Evolutionary conservation across 768 basidiomycete species (phyloP), one percentile per base, ranked within the genome.

Genomic region (Phallus indusiatus): DNA sequence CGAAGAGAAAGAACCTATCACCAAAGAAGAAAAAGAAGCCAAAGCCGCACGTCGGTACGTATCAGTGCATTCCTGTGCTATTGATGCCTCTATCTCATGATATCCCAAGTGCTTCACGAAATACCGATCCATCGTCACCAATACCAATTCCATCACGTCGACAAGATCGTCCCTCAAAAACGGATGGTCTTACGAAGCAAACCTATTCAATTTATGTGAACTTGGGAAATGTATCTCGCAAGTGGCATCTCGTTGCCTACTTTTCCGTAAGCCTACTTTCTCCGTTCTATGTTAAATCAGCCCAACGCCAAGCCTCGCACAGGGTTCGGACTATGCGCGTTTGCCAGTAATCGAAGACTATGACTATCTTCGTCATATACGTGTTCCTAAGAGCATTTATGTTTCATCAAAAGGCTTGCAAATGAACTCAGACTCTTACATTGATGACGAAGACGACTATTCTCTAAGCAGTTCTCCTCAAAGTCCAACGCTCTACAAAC

Each of bases 171-270:
- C 88, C 88, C 11, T 82, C 86, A 37, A 88, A 89, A 64, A 83
- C 82, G 16, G 82, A 86, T 62, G 88, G 88, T n/a, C 76, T 90
- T 54, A 90, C 88, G 47, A 90, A 90, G 72, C 88, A 90, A 68
- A 90, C 88, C 0, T 90, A 89, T 67, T 89, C 87, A 8, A 88
- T 87, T 28, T 81, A 83, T 42, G 86, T 88, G 49, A 77, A 83
- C 67, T 74, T 84, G 60, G 83, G 81, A 53, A 73, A 77, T 42
- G 73, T 72, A 56, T 77, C 78, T 55, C 78, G 81, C 47, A 88
- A 88, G 77, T 90, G 88, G 88, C 88, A 90, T 72, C 79, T 90
- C 53, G 87, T 88, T 59, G 86, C 87, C 50, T 90, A 90, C 74
- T 89, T 90, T 70, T 81, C 82, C 70, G 86, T 88, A 67, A 67